Percentiles rank a stretch among this genome's conserved stretches.
Evolutionary conservation across 257 asterid species (phyloP).

Genomic region (Craterostigma plantagineum): DNA sequence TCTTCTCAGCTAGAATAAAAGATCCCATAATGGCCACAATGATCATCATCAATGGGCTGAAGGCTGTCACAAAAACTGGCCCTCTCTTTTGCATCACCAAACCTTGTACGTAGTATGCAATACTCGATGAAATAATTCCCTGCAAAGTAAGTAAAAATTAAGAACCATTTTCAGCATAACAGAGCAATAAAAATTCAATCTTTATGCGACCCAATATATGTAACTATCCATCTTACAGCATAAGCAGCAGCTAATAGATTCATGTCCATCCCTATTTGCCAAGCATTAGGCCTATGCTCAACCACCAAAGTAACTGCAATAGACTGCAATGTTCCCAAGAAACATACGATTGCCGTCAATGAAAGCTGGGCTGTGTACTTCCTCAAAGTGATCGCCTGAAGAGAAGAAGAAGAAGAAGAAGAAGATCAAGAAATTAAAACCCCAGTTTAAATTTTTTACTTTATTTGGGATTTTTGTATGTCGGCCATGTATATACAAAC

Average conservation of each 20-base stretch:
- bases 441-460: too few species aligned
- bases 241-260: conserved; percentile 86
- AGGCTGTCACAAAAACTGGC: conserved; percentile 77
- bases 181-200: not conserved
- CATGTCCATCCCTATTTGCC: conserved; percentile 78
- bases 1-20: conserved; percentile 66
- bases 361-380: conserved; percentile 65
- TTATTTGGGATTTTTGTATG: too few species aligned
- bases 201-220: not conserved
- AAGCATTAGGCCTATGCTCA: conserved; percentile 58
- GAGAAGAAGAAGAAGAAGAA: not conserved
- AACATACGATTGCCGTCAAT: conserved; percentile 61
- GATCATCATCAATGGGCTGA: conserved; percentile 88
- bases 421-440: too few species aligned
- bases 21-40: conserved; percentile 84
- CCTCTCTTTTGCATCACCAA: conserved; percentile 69
- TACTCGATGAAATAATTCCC: conserved; percentile 85
- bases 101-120: conserved; percentile 87
- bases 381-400: conserved; percentile 41
- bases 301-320: conserved; percentile 59
- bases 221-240: conserved; percentile 50
- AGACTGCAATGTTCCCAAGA: conserved; percentile 76
- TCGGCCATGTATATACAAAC: too few species aligned
- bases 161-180: not conserved
- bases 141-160: conserved; percentile 14